Base-by-base conservation (phyloP, 495 filamentous ascomycete genomes). In the Chlorociboria aeruginascens region DNA sequence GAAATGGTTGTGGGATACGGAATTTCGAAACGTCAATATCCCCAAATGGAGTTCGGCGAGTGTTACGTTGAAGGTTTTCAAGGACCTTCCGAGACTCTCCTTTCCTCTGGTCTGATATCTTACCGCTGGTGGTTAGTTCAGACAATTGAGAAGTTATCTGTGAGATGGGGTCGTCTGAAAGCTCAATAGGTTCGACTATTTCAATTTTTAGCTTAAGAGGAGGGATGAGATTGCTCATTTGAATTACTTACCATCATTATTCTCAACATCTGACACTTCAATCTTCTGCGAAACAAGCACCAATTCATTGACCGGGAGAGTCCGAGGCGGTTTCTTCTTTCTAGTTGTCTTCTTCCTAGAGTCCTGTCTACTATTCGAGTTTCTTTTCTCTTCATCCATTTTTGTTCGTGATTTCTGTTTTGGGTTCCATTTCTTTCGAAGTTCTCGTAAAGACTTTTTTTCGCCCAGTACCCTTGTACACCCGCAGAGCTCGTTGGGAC, bases 131-230 rank as follows among this genome's bases (percentile, higher is more conserved):
- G 1, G 20, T 25, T 2, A 25, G 20, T 25, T 25, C 20, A 25
- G 20, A 25, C 4, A 25, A 25, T 25, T 25, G 20, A 9, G 34
- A 20, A 25, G 35, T 3, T 40, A 41, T 2, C 17, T 54, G 51
- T 31, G 55, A 58, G 10, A 58, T 52, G n/a, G 49, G 48, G 32
- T 58, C 51, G 9, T 54, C 46, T 9, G 51, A 46, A 7, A 58
- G 29, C 33, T 52, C 55, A 33, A 11, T 36, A 10, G 28, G 17
- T 28, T 48, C 20, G 7, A 37, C 49, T 48, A 3, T 14, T 33
- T 32, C 1, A 13, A 13, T 6, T 28, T 17, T 43, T 12, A 43
- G 17, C 7, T 25, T 25, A 1, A 4, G 4, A 25, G 20, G 4
- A 42, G 14, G n/a, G 33, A n/a, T 13, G 9, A 29, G 30, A 25